phyloP scores from a whole-genome alignment of 768 basidiomycete species.

The Mycena albidolilacea region DNA sequence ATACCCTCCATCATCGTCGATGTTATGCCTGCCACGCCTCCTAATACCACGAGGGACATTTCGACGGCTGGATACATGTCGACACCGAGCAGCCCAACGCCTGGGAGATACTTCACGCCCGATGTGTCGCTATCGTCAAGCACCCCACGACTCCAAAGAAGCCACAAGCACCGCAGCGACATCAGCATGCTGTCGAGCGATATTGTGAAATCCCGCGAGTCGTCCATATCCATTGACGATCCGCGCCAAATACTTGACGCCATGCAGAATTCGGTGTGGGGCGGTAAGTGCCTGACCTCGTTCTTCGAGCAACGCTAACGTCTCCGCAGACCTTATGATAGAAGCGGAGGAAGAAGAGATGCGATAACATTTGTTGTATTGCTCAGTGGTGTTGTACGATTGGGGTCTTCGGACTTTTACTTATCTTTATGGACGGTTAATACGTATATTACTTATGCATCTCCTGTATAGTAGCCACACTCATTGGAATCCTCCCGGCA shows the following conservation, averaged over 20 bases:
- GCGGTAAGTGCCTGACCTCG: neutral
- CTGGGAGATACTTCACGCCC: slow-evolving; percentile 54
- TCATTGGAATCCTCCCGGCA: neutral
- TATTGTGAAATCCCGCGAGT: slow-evolving; percentile 60
- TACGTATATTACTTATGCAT: slow-evolving; percentile 36
- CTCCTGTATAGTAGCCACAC: slow-evolving; percentile 31
- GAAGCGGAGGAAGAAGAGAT: slow-evolving; percentile 41
- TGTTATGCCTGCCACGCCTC: slow-evolving; percentile 66
- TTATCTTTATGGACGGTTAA: slow-evolving; percentile 31
- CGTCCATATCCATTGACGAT: slow-evolving; percentile 34
- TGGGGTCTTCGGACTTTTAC: neutral
- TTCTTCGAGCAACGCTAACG: slow-evolving; percentile 1
- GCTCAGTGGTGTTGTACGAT: slow-evolving; percentile 27
- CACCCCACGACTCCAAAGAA: slow-evolving; percentile 66
- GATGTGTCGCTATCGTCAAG: slow-evolving; percentile 66
- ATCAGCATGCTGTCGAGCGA: slow-evolving; percentile 73
- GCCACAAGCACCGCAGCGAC: slow-evolving; percentile 69
- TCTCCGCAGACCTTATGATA: slow-evolving; percentile 35
- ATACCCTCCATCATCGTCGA: slow-evolving; percentile 84
- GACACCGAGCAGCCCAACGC: slow-evolving; percentile 58
- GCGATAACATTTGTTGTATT: slow-evolving; percentile 25
- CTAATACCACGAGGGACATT: slow-evolving; percentile 69
- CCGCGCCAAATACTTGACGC: slow-evolving; percentile 39
- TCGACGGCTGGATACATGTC: slow-evolving; percentile 55
- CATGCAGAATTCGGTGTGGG: slow-evolving; percentile 40